phyloP scores from a whole-genome alignment of 345 rosid genomes.

The Sapria himalayana region DNA sequence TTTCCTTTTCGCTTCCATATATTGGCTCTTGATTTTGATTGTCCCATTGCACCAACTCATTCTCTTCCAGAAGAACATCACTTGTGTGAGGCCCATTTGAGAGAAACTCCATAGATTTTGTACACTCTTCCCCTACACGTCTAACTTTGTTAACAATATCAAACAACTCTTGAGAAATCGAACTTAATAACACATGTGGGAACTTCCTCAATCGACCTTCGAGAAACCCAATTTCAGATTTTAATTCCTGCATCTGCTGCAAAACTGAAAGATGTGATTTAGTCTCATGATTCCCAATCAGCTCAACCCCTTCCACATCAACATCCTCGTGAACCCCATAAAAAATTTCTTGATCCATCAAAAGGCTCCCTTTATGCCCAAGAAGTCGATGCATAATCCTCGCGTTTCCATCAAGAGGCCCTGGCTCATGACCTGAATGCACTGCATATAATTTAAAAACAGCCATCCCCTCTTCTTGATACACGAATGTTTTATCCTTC shows the following conservation, averaged over 20 bases:
- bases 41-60: slow-evolving; percentile 75
- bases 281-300: slow-evolving; percentile 50
- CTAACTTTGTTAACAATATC: slow-evolving; percentile 51
- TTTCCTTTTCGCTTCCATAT: slow-evolving; percentile 56
- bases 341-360: slow-evolving; percentile 54
- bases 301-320: slow-evolving; percentile 43
- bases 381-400: slow-evolving; percentile 94
- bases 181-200: slow-evolving; percentile 35
- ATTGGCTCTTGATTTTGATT: slow-evolving; percentile 45
- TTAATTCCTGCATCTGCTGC: slow-evolving; percentile 74
- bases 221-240: slow-evolving; percentile 38
- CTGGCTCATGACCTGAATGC: slow-evolving; percentile 97
- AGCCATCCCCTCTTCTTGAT: slow-evolving; percentile 89
- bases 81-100: slow-evolving; percentile 34
- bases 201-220: slow-evolving; percentile 58
- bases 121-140: slow-evolving; percentile 49
- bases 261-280: slow-evolving; percentile 41
- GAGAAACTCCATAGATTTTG: slow-evolving; percentile 35
- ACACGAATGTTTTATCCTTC: slow-evolving; percentile 83
- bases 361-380: slow-evolving; percentile 61
- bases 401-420: slow-evolving; percentile 89
- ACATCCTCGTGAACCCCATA: slow-evolving; percentile 79
- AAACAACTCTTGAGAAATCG: slow-evolving; percentile 56
- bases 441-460: slow-evolving; percentile 86
- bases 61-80: slow-evolving; percentile 57